Conservation (phyloP, 768 basidiomycete species). For the Agaricus blazei region DNA sequence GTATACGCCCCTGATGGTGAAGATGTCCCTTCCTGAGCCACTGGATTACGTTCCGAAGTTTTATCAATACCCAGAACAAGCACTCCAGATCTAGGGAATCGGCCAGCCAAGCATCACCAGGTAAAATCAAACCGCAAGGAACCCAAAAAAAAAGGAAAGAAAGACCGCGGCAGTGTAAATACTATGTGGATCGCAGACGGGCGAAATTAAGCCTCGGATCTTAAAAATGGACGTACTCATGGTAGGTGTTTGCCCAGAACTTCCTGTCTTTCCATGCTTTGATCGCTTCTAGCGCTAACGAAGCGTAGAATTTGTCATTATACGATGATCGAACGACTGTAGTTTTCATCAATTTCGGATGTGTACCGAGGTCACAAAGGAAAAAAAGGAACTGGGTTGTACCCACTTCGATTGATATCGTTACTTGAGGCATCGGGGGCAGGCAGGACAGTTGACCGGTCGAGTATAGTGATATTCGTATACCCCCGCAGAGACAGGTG, state of each 20-base stretch:
- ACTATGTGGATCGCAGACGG: not conserved
- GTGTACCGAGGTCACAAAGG: not conserved
- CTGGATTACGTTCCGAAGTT: not conserved
- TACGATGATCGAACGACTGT: constrained; percentile 61
- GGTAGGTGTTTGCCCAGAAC: constrained; percentile 71
- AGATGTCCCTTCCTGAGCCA: not conserved
- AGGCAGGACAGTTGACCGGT: constrained; percentile 63
- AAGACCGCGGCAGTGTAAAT: constrained; percentile 1
- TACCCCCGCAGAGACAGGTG: constrained; percentile 72
- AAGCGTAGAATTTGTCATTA: constrained; percentile 60
- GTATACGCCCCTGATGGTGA: constrained; percentile 32
- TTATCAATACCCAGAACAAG: constrained; percentile 44
- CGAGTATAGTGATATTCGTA: constrained; percentile 67
- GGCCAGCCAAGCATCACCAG: not conserved
- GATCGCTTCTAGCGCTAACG: constrained; percentile 75
- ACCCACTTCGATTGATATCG: constrained; percentile 46
- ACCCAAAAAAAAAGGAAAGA: not conserved
- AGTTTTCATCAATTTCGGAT: not conserved
- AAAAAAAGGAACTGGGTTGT: not conserved
- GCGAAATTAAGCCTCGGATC: constrained; percentile 13
- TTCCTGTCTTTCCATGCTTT: constrained; percentile 61
- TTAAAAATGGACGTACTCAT: constrained; percentile 54
- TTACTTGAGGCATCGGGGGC: constrained; percentile 77
- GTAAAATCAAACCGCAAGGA: not conserved
- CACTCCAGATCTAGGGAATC: constrained; percentile 56